Base-by-base conservation (phyloP, 257 asterid genomes). In the Lithospermum erythrorhizon region DNA sequence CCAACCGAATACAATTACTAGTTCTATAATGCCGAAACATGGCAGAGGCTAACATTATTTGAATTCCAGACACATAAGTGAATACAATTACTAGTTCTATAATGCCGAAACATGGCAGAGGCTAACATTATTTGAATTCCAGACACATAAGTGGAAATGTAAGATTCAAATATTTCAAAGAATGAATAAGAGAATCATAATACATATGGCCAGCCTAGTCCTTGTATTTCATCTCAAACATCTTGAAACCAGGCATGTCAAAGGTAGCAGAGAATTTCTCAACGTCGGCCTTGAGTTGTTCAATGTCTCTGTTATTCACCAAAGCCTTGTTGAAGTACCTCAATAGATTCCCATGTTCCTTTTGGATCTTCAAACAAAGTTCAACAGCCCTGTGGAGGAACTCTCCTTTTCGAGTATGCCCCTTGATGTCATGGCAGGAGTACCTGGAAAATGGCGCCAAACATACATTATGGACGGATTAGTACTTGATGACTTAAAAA, bases 361-460 rank as follows among this genome's bases (percentile, higher is more conserved):
- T n/a, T n/a, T n/a, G n/a, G n/a, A n/a, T n/a, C n/a, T n/a, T n/a
- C n/a, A n/a, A n/a, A n/a, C n/a, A n/a, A n/a, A n/a, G n/a, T n/a
- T n/a, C n/a, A n/a, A n/a, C n/a, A n/a, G n/a, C n/a, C n/a, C n/a
- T n/a, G n/a, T n/a, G n/a, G n/a, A n/a, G n/a, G n/a, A n/a, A n/a
- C n/a, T n/a, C n/a, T 91, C 98, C 78, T 91, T 88, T 79, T 86
- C 95, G 1, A 86, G 81, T 74, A 91, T 78, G 21, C 96, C 98
- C 78, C 96, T 81, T 0, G 98, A 88, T 61, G 98, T 91, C 98
- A 91, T 91, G 65, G 96, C 96, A 0, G 98, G 98, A 68, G 98
- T 55, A 74, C 98, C 98, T 87, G 78, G 25, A 53, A n/a, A 56
- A 55, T 23, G 58, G 9, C 61, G 30, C 65, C 48, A 51, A 45